Evolutionary conservation across 306 rosid species (phyloP).

Genomic region (Cyclanthera cordifolia): DNA sequence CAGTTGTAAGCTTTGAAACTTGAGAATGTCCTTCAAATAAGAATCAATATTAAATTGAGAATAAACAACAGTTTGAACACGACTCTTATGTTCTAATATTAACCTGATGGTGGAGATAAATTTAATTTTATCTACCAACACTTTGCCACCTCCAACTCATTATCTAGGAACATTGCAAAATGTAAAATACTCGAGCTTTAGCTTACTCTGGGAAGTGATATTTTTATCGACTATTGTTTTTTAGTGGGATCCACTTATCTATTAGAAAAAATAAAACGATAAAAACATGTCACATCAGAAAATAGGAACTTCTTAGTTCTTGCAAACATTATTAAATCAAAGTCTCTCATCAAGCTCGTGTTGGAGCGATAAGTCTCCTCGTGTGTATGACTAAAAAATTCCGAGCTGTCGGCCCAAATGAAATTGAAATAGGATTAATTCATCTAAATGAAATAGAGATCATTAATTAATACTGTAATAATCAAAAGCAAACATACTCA

Average conservation of each 20-base stretch:
- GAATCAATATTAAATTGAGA: too few relatives aligned
- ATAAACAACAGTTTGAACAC: too few relatives aligned
- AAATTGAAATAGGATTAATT: not conserved
- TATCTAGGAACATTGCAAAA: not conserved
- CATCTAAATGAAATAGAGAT: not conserved
- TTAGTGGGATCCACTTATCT: not conserved
- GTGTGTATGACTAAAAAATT: not conserved
- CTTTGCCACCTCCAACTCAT: not conserved
- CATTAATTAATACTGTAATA: not conserved
- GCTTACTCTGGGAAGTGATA: not conserved
- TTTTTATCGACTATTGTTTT: not conserved
- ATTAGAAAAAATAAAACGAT: not conserved
- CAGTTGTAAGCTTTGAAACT: too few relatives aligned
- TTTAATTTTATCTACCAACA: too few relatives aligned
- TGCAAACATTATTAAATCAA: not conserved
- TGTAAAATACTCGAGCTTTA: not conserved
- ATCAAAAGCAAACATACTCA: conserved; percentile 32
- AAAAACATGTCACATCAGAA: not conserved
- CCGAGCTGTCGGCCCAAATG: too few relatives aligned
- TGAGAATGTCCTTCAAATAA: too few relatives aligned
- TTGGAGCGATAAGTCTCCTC: not conserved
- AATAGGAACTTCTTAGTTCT: not conserved
- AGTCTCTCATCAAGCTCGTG: not conserved
- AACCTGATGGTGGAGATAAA: too few relatives aligned
- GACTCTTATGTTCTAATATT: too few relatives aligned